A percentile compares a stretch with the other conserved stretches of the same genome.
phyloP scores from a whole-genome alignment of 1,139 yeast genomes.

The Nakaseomyces uthaithaninus region DNA sequence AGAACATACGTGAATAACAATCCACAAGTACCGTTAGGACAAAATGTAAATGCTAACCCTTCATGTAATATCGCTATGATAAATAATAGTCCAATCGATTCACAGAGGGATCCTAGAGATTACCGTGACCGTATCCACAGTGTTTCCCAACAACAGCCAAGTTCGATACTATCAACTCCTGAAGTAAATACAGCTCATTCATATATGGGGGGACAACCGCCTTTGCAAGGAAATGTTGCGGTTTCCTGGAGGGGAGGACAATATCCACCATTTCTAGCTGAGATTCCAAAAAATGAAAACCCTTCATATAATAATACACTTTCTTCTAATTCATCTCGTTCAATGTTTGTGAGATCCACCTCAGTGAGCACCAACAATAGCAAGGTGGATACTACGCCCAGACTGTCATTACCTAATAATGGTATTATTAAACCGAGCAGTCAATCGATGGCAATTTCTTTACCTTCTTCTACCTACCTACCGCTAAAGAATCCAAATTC shows the following conservation, averaged over 20 bases:
- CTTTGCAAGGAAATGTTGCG: background rate
- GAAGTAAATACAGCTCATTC: background rate
- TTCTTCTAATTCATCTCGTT: background rate
- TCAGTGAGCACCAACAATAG: background rate
- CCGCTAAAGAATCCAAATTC: background rate
- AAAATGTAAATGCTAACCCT: background rate
- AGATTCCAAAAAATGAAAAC: background rate
- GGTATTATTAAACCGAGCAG: background rate
- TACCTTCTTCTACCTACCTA: slow-evolving; percentile 3
- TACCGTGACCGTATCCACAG: background rate
- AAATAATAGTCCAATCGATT: background rate
- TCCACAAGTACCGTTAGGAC: background rate
- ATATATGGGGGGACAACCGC: background rate
- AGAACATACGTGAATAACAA: background rate
- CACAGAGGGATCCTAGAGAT: slow-evolving; percentile 1
- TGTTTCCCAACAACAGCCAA: background rate
- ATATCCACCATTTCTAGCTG: slow-evolving; percentile 1
- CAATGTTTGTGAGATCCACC: background rate
- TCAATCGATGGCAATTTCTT: slow-evolving; percentile 1
- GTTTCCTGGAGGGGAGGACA: background rate
- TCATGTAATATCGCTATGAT: background rate
- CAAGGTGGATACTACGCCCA: background rate
- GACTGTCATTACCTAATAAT: background rate
- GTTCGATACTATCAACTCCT: background rate
- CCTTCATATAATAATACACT: background rate